Evolutionary conservation across 768 basidiomycete species (phyloP).

Genomic region (Hemileccinum rubropunctum): DNA sequence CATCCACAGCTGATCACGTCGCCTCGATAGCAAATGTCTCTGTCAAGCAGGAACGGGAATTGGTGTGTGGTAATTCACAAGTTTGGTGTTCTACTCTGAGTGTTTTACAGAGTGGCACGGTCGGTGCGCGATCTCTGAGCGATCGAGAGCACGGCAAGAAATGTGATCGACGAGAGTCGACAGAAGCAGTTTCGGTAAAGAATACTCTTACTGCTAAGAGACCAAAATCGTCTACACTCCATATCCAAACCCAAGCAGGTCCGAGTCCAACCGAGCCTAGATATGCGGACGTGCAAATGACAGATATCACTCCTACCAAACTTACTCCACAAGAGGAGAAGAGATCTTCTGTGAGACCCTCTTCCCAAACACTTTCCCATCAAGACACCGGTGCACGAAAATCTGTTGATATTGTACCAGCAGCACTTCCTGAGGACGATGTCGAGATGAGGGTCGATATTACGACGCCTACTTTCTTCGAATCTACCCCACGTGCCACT

Average conservation of each 20-base stretch:
- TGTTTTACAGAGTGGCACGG: background rate
- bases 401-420: background rate
- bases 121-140: background rate
- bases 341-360: background rate
- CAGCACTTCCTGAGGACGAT: background rate
- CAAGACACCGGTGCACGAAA: conserved; percentile 1
- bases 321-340: background rate
- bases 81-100: conserved; percentile 1
- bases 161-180: background rate
- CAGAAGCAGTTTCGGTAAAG: background rate
- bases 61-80: conserved; percentile 6
- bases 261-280: background rate
- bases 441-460: conserved; percentile 13
- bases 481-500: no score
- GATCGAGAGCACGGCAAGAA: background rate
- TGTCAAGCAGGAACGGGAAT: conserved; percentile 4
- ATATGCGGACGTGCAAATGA: conserved; percentile 8
- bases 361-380: background rate
- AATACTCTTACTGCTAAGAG: background rate
- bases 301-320: background rate
- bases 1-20: background rate
- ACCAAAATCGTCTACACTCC: background rate
- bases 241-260: background rate
- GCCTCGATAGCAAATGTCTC: background rate
- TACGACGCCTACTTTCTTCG: background rate